Evolutionary conservation across 1,139 yeast genomes (phyloP), one percentile per base, ranked within the genome.

Genomic region (Yamadazyma conglobata): DNA sequence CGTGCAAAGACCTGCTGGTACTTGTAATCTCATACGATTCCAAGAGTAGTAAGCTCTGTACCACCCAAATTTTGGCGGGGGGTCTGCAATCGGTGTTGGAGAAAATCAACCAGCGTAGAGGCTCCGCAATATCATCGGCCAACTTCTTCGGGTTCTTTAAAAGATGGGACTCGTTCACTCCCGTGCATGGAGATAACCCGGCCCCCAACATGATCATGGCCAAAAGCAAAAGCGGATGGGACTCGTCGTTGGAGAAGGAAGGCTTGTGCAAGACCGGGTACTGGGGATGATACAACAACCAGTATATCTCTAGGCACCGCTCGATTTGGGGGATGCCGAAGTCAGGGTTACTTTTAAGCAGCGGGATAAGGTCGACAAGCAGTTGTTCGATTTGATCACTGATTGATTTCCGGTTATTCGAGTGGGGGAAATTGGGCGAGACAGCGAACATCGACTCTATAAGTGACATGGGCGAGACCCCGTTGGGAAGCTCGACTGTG

Each of bases 251-350:
- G 26, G 67, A 61, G 48, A 79, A 79, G 1, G 83, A 74, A 1
- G 85, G 83, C 29, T 65, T 60, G 42, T 79, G 86, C 21, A 79
- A 48, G 22, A 79, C 60, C 1, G 83, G 79, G 40, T 67, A 73
- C 48, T 78, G 83, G 5, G 74, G 69, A 46, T 78, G 83, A 52
- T 71, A 77, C 13, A 65, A 58, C 5, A 54, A 50, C 86, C 85
- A 79, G 47, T 65, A 79, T 22, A 53, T 43, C 28, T 56, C 59
- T 21, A 58, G 43, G 29, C 48, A 54, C 16, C 50, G 24, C 29
- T 55, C 58, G n/a, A 57, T 46, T 21, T 52, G 55, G 3, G 42
- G 31, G 5, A 46, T 16, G 1, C 42, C 52, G 35, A 62, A 57
- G 29, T 59, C 64, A 2, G 47, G 50, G 32, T 56, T 54, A 13